Conservation (phyloP, 768 basidiomycete species). For the Amanita molliuscula region DNA sequence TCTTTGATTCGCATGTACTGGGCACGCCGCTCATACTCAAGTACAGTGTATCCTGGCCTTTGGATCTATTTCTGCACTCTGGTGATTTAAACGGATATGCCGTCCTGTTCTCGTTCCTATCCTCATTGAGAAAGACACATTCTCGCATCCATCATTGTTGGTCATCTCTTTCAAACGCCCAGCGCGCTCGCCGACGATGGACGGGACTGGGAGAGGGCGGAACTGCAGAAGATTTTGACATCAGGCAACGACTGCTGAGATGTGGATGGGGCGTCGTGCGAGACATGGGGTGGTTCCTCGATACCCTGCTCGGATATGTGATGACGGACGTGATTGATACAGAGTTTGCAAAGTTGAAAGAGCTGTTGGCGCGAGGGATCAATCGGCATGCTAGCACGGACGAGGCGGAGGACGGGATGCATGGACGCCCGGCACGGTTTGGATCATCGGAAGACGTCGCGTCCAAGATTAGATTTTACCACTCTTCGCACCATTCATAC, state of each 20-base stretch:
- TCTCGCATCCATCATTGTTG: constrained; percentile 72
- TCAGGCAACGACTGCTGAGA: constrained; percentile 54
- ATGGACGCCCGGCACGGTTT: constrained; percentile 9
- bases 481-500: constrained; percentile 76
- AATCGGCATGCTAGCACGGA: constrained; percentile 9
- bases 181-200: constrained; percentile 77
- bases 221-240: constrained; percentile 57
- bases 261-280: constrained; percentile 82
- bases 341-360: constrained; percentile 68
- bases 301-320: constrained; percentile 72
- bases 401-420: constrained; percentile 4
- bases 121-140: constrained; percentile 78
- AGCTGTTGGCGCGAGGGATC: constrained; percentile 33
- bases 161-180: constrained; percentile 77
- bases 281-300: constrained; percentile 89
- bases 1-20: constrained; percentile 68
- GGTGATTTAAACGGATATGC: constrained; percentile 68
- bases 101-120: constrained; percentile 72
- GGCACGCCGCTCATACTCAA: constrained; percentile 67
- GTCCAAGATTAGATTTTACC: constrained; percentile 66
- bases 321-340: constrained; percentile 87
- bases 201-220: constrained; percentile 84
- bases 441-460: constrained; percentile 4
- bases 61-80: constrained; percentile 80
- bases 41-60: constrained; percentile 74